Conservation (phyloP, 2,329 filamentous ascomycete genomes). For the Hypoxylon sp. region DNA sequence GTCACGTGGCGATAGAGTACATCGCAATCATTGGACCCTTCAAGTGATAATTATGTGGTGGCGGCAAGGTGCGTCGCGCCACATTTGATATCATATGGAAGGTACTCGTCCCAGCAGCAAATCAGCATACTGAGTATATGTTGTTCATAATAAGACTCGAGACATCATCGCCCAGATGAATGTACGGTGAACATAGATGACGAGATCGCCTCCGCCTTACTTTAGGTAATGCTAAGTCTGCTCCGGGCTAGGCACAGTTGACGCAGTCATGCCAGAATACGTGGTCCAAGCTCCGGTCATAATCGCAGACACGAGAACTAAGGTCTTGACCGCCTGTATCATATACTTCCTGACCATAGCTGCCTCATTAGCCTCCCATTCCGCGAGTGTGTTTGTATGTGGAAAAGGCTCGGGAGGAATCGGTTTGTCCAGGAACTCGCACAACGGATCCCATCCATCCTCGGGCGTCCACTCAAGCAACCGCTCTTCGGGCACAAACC, state of each 20-base stretch:
- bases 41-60: neutral
- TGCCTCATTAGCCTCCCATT: constrained; percentile 5
- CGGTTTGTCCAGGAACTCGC: constrained; percentile 57
- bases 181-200: neutral
- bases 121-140: too few relatives aligned
- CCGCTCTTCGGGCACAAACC: constrained; percentile 53
- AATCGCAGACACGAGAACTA: neutral
- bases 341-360: neutral
- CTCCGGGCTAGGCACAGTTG: neutral
- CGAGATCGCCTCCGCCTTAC: neutral
- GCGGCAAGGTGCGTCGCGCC: neutral
- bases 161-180: neutral
- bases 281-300: neutral
- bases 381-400: neutral
- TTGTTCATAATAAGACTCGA: neutral
- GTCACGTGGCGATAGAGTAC: neutral
- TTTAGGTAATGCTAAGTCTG: neutral
- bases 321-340: neutral
- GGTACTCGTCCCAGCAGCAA: neutral
- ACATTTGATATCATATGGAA: neutral
- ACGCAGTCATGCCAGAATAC: neutral
- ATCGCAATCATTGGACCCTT: too few relatives aligned
- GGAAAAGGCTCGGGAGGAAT: constrained; percentile 48
- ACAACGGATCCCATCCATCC: constrained; percentile 61
- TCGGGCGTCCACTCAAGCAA: constrained; percentile 58